phyloP scores from a whole-genome alignment of 208 protist species.

The Wallacemonas sp. region DNA sequence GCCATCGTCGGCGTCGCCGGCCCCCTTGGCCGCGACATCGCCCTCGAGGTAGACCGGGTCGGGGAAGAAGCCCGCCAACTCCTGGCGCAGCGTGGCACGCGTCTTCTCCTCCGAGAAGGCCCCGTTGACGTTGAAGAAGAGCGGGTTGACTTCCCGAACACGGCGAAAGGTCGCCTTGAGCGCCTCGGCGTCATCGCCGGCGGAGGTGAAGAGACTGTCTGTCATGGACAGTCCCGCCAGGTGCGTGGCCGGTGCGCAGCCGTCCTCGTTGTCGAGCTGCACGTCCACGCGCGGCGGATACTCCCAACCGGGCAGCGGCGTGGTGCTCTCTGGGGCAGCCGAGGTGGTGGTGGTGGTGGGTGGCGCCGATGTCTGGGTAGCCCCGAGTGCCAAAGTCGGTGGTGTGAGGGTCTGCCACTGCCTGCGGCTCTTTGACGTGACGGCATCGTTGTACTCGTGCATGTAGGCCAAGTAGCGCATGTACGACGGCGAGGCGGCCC shows the following conservation, averaged over 20 bases:
- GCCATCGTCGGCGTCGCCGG: not conserved
- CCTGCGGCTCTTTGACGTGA: no score
- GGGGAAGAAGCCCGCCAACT: constrained; percentile 27
- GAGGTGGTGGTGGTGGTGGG: no score
- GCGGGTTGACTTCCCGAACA: constrained; percentile 20
- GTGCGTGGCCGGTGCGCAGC: constrained; percentile 43
- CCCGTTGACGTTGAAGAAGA: constrained; percentile 54
- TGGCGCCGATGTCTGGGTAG: no score
- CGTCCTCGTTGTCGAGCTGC: constrained; percentile 54
- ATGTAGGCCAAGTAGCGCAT: constrained; percentile 33
- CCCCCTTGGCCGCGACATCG: not conserved
- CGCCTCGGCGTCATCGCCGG: constrained; percentile 10
- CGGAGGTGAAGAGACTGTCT: constrained; percentile 31
- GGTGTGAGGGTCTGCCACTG: no score
- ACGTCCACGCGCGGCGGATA: constrained; percentile 19
- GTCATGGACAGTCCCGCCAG: constrained; percentile 8
- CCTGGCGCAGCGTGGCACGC: constrained; percentile 20
- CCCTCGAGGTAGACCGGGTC: constrained; percentile 29
- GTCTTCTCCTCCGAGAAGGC: constrained; percentile 17
- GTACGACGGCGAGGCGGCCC: constrained; percentile 53
- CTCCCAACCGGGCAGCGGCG: no score
- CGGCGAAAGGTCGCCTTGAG: constrained; percentile 14
- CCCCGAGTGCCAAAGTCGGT: no score
- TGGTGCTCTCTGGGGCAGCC: no score
- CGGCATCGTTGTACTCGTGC: constrained; percentile 16